These are phyloP conservation scores for Talaromyces sp. DNA, from an alignment of 2,329 filamentous ascomycete genomes.

Conservation along the genomic window DNA sequence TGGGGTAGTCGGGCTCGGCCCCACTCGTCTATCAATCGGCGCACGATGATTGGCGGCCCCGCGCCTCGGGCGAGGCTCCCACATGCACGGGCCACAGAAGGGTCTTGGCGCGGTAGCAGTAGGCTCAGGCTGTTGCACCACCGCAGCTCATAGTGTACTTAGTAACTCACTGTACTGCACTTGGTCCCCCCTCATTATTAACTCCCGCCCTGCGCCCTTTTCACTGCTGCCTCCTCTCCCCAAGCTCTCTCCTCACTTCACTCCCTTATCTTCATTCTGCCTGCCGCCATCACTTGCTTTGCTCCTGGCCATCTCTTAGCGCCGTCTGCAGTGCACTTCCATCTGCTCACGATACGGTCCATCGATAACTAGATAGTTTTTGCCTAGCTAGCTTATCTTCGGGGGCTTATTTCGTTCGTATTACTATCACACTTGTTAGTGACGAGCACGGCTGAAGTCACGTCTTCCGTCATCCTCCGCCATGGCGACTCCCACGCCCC, in stretches of 20 bases:
- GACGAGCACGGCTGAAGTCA: background rate
- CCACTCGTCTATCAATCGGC: background rate
- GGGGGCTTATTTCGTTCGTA: background rate
- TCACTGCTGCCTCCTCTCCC: background rate
- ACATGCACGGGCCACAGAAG: background rate
- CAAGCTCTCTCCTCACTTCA: background rate
- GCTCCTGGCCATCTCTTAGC: background rate
- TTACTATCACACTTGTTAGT: no score
- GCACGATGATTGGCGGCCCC: background rate
- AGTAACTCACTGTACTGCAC: no score
- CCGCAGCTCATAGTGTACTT: background rate
- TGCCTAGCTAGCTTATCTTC: background rate
- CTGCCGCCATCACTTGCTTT: background rate
- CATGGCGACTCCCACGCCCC: slow-evolving; percentile 30
- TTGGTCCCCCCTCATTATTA: background rate
- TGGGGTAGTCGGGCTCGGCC: background rate
- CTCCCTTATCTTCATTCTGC: slow-evolving; percentile 8
- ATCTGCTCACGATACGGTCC: background rate
- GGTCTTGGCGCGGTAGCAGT: background rate
- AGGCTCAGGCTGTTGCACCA: background rate
- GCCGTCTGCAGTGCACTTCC: background rate
- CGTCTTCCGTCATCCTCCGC: background rate
- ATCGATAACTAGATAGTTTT: background rate
- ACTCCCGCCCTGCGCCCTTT: background rate
- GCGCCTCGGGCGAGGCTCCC: background rate